phyloP scores from a whole-genome alignment of 306 rosid species.

The Benincasa hispida region DNA sequence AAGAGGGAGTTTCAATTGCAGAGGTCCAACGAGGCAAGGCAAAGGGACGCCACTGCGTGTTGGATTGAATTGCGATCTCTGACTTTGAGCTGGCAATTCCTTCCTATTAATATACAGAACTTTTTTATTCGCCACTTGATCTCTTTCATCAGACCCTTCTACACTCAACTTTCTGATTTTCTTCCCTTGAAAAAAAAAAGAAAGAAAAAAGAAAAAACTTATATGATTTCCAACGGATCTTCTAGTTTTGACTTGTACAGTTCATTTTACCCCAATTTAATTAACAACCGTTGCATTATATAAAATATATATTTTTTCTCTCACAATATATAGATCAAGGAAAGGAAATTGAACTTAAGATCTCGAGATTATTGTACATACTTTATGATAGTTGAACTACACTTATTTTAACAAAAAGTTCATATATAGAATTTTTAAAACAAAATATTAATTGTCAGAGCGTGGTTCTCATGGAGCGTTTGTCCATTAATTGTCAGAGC shows the following conservation, averaged over 20 bases:
- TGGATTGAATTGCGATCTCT: not conserved
- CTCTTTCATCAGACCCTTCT: not conserved
- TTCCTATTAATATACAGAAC: not conserved
- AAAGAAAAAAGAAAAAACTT: not conserved
- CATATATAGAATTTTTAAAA: too few relatives aligned
- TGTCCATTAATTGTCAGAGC: too few relatives aligned
- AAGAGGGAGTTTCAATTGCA: not conserved
- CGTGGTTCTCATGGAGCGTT: too few relatives aligned
- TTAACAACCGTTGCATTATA: too few relatives aligned
- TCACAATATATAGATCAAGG: too few relatives aligned
- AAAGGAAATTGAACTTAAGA: accelerated
- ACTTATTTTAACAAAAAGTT: too few relatives aligned
- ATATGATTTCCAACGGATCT: not conserved
- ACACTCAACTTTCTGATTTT: not conserved
- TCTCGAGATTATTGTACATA: too few relatives aligned
- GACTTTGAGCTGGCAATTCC: not conserved
- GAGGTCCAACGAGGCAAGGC: not conserved
- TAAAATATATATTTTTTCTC: too few relatives aligned
- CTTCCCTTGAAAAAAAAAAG: not conserved
- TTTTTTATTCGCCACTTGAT: not conserved
- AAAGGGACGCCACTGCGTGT: not conserved
- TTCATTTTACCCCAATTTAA: too few relatives aligned
- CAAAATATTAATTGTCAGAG: too few relatives aligned
- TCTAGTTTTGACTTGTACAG: too few relatives aligned
- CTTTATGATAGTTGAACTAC: too few relatives aligned